phyloP scores from a whole-genome alignment of 768 basidiomycete genomes.

The Dioszegia hungarica region DNA sequence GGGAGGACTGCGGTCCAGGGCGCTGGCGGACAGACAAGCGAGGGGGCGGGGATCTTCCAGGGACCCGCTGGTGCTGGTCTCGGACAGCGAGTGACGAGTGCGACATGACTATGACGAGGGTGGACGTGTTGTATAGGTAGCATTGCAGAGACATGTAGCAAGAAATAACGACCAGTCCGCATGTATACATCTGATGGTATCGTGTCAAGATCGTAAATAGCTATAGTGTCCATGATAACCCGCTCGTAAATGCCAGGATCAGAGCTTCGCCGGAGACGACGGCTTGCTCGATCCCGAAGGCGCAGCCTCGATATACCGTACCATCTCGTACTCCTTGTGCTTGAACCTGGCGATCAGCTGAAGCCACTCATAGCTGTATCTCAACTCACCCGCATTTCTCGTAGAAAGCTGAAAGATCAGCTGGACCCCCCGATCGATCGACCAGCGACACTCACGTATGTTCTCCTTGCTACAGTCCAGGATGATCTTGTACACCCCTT shows the following conservation, averaged over 20 bases:
- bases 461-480: constrained; percentile 88
- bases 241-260: too few relatives aligned
- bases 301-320: constrained; percentile 43
- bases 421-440: not conserved
- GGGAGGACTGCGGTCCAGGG: not conserved
- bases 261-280: not conserved
- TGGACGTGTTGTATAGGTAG: too few relatives aligned
- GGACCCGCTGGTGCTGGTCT: constrained; percentile 26
- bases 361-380: not conserved
- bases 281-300: too few relatives aligned
- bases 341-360: constrained; percentile 48
- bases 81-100: constrained; percentile 22
- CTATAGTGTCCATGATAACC: too few relatives aligned
- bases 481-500: constrained; percentile 92
- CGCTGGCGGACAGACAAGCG: constrained; percentile 20
- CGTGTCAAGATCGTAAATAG: too few relatives aligned
- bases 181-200: too few relatives aligned
- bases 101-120: not conserved
- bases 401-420: constrained; percentile 70
- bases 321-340: constrained; percentile 94
- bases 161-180: too few relatives aligned
- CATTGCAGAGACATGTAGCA: too few relatives aligned
- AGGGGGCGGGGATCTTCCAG: constrained; percentile 13
- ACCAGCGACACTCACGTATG: constrained; percentile 63
- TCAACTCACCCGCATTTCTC: constrained; percentile 64